Percentiles rank a stretch among this genome's conserved stretches.
Evolutionary conservation across 139 green algal genomes (phyloP).

Genomic region (Chlorella sp.): DNA sequence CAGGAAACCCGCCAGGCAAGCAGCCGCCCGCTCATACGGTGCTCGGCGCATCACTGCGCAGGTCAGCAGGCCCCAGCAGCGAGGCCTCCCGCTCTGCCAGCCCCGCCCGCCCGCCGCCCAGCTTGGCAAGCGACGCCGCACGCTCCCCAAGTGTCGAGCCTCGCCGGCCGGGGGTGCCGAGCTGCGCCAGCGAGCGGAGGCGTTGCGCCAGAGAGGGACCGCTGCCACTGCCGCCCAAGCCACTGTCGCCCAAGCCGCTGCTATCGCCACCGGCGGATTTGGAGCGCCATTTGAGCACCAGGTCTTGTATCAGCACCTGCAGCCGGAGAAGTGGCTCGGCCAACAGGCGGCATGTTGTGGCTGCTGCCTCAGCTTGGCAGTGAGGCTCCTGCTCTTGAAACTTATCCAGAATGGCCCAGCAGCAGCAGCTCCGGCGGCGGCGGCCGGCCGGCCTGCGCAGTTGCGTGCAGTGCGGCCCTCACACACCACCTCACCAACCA

Average conservation of each 20-base stretch:
- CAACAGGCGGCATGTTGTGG: not conserved
- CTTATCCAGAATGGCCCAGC: not conserved
- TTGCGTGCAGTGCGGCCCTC: too few species aligned
- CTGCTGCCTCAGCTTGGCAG: not conserved
- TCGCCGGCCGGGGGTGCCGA: too few species aligned
- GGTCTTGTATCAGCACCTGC: slow-evolving; percentile 32
- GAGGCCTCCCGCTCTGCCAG: not conserved
- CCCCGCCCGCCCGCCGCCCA: not conserved
- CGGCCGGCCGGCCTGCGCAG: too few species aligned
- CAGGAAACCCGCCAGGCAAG: too few species aligned
- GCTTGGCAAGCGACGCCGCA: not conserved
- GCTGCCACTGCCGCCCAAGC: not conserved
- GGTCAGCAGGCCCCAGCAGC: not conserved
- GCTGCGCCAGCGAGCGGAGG: too few species aligned
- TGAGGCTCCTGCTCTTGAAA: not conserved
- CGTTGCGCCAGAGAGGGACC: too few species aligned
- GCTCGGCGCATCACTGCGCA: not conserved
- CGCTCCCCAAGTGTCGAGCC: too few species aligned
- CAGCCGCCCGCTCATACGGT: too few species aligned
- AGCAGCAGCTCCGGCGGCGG: too few species aligned
- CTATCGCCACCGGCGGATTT: not conserved
- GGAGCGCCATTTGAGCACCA: slow-evolving; percentile 10
- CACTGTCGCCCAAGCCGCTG: not conserved
- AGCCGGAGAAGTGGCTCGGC: not conserved
- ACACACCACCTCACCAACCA: too few species aligned